These are phyloP conservation scores for Lactifluus pinguis DNA, from an alignment of 768 basidiomycete species.

Conservation along the genomic window DNA sequence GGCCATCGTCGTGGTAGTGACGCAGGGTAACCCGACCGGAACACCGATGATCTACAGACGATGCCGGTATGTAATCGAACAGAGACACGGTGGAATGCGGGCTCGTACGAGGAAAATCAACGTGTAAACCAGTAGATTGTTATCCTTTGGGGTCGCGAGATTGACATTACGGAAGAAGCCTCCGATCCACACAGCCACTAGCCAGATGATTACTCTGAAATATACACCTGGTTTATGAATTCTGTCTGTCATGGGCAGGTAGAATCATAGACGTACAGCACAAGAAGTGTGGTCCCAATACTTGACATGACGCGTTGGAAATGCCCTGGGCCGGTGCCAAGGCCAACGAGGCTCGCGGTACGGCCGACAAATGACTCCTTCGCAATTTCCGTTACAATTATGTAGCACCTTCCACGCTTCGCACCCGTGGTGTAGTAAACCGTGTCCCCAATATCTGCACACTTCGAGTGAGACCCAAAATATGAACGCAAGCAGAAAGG, in stretches of 20 bases:
- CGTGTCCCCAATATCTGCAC: conserved; percentile 29
- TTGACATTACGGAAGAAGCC: conserved; percentile 31
- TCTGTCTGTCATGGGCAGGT: neutral
- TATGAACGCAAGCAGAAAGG: neutral
- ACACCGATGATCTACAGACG: conserved; percentile 34
- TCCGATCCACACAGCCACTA: conserved; percentile 38
- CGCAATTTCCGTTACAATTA: conserved; percentile 30
- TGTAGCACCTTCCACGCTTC: conserved; percentile 33
- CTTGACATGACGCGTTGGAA: conserved; percentile 37
- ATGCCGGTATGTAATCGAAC: neutral
- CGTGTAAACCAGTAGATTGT: conserved; percentile 38
- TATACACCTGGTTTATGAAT: neutral
- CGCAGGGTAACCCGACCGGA: conserved; percentile 40
- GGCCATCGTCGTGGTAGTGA: conserved; percentile 34
- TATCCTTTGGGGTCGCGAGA: conserved; percentile 34
- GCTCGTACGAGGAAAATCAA: conserved; percentile 31
- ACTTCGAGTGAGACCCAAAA: neutral
- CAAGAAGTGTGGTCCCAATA: conserved; percentile 36
- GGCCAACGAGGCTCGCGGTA: conserved; percentile 36
- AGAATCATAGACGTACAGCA: conserved; percentile 23
- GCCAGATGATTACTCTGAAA: conserved; percentile 31
- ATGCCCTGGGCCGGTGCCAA: conserved; percentile 34
- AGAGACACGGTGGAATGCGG: neutral
- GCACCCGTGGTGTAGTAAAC: conserved; percentile 33
- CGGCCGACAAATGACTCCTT: conserved; percentile 36